A percentile compares a stretch with the other conserved stretches of the same genome.
phyloP scores from a whole-genome alignment of 2,329 filamentous ascomycete genomes.

The Hymenotorrendiella dingleyae region DNA sequence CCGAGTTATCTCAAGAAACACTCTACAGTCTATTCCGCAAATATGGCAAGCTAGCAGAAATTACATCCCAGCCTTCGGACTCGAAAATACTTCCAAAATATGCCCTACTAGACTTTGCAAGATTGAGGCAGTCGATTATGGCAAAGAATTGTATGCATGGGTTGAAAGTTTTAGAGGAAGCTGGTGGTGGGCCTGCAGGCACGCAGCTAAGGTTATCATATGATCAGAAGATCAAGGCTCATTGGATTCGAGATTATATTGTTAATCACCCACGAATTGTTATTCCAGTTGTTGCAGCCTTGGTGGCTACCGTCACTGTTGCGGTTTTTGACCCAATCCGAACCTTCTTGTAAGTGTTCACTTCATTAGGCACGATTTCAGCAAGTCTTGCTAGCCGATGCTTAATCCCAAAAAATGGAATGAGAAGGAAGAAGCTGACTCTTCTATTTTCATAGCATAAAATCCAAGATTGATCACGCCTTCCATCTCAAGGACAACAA shows the following conservation, averaged over 20 bases:
- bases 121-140: slow-evolving; percentile 37
- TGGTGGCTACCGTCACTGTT: slow-evolving; percentile 78
- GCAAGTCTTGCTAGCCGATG: no score
- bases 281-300: slow-evolving; percentile 73
- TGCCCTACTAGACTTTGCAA: slow-evolving; percentile 71
- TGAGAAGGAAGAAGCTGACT: no score
- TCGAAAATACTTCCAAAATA: slow-evolving; percentile 80
- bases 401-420: no score
- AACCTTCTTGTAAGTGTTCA: no score
- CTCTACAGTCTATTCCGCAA: slow-evolving; percentile 81
- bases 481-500: slow-evolving; percentile 68
- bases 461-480: slow-evolving; percentile 73
- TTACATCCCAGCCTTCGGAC: slow-evolving; percentile 76
- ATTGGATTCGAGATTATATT: slow-evolving; percentile 84
- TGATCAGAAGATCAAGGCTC: slow-evolving; percentile 68
- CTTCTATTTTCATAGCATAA: no score
- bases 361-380: no score
- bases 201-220: slow-evolving; percentile 80
- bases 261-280: slow-evolving; percentile 81
- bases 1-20: slow-evolving; percentile 79
- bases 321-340: slow-evolving; percentile 91
- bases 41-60: slow-evolving; percentile 88
- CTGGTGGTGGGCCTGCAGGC: slow-evolving; percentile 68
- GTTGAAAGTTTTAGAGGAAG: slow-evolving; percentile 60
- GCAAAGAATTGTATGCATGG: slow-evolving; percentile 71